These are phyloP conservation scores for Nasturtium officinale DNA, from an alignment of 345 rosid species.

Conservation along the genomic window DNA sequence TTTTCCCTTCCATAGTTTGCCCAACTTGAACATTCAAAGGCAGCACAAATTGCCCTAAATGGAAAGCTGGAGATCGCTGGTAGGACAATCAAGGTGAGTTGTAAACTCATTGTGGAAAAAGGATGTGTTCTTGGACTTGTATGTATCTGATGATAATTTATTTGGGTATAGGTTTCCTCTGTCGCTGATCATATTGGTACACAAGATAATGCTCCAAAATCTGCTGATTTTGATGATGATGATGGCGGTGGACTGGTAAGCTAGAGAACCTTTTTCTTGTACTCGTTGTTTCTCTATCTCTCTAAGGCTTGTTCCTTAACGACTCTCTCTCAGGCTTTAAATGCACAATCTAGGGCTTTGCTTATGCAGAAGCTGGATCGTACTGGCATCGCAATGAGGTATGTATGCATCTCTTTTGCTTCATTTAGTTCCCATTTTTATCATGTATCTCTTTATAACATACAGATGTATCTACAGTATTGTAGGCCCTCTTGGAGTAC, in stretches of 20 bases:
- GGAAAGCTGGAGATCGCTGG: slow-evolving; percentile 95
- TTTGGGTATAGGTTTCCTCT: slow-evolving; percentile 65
- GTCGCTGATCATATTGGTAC: slow-evolving; percentile 83
- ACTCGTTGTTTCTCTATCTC: neutral
- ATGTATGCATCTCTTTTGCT: slow-evolving; percentile 28
- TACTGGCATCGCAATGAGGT: slow-evolving; percentile 80
- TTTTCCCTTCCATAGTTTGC: slow-evolving; percentile 61
- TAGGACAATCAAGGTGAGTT: slow-evolving; percentile 75
- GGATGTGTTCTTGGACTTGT: slow-evolving; percentile 4
- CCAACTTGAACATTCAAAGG: slow-evolving; percentile 87
- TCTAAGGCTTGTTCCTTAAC: neutral
- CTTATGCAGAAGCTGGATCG: slow-evolving; percentile 95
- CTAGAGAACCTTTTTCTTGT: slow-evolving; percentile 18
- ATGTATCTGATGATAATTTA: neutral
- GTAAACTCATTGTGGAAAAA: neutral
- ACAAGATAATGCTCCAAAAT: slow-evolving; percentile 73
- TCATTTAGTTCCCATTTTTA: neutral
- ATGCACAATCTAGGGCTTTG: slow-evolving; percentile 86
- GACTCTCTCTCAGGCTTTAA: slow-evolving; percentile 59
- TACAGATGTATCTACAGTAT: slow-evolving; percentile 49
- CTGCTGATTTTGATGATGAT: slow-evolving; percentile 95
- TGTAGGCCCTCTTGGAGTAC: slow-evolving; percentile 68
- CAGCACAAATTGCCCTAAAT: slow-evolving; percentile 80
- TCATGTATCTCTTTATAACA: neutral
- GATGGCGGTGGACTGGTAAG: slow-evolving; percentile 96